These are phyloP conservation scores for Coccinonectria pachysandricola DNA, from an alignment of 2,329 filamentous ascomycete species.

Conservation along the genomic window DNA sequence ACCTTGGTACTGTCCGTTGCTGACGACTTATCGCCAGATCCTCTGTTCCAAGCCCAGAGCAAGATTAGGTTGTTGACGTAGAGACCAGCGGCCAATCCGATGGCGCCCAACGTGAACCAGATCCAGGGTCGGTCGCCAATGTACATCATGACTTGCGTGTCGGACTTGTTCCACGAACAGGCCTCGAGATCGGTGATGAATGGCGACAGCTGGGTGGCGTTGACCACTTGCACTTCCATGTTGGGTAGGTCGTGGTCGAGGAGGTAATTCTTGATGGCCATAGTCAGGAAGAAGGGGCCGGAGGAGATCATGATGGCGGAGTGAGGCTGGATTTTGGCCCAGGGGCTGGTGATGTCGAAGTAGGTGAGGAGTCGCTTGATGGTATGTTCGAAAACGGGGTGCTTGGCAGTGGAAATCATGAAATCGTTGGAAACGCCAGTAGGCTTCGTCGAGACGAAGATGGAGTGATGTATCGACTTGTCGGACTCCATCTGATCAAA, in stretches of 20 bases:
- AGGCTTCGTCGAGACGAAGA: slow-evolving; percentile 46
- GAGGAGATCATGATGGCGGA: slow-evolving; percentile 74
- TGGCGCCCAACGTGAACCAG: slow-evolving; percentile 20
- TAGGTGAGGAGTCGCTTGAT: slow-evolving; percentile 52
- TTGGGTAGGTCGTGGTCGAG: slow-evolving; percentile 28
- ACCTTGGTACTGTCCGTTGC: too few relatives aligned
- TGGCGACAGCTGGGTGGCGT: slow-evolving; percentile 13
- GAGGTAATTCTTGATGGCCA: slow-evolving; percentile 68
- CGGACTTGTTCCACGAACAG: slow-evolving; percentile 35
- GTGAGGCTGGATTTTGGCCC: slow-evolving; percentile 52
- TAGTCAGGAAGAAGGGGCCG: slow-evolving; percentile 64
- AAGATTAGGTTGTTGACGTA: slow-evolving; percentile 9
- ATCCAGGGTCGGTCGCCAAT: slow-evolving; percentile 27
- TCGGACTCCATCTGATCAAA: slow-evolving; percentile 18
- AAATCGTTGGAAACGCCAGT: slow-evolving; percentile 76
- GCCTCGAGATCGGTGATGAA: slow-evolving; percentile 29
- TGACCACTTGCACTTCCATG: slow-evolving; percentile 19
- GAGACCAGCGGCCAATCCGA: slow-evolving; percentile 14
- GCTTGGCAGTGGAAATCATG: slow-evolving; percentile 62
- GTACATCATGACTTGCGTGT: slow-evolving; percentile 38
- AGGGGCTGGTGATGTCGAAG: slow-evolving; percentile 51
- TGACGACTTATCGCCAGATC: too few relatives aligned
- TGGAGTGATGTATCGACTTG: slow-evolving; percentile 13
- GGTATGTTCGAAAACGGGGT: slow-evolving; percentile 63
- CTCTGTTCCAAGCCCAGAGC: slow-evolving; percentile 6